These are phyloP conservation scores for Xylariaceae sp. DNA, from an alignment of 2,329 filamentous ascomycete species.

Conservation along the genomic window DNA sequence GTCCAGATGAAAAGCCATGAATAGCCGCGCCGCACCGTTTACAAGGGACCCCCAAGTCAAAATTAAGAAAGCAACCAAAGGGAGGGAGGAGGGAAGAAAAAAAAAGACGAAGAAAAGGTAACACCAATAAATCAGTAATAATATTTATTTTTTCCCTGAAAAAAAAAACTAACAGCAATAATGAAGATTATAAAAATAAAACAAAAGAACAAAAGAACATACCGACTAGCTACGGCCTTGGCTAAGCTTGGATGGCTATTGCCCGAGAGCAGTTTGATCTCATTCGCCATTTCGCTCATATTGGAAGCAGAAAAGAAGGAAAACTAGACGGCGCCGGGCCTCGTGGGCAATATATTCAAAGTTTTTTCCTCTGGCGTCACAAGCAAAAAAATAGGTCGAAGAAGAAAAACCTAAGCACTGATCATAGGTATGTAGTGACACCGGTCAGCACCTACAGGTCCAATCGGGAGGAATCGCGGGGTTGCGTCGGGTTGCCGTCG, in stretches of 20 bases:
- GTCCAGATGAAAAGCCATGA: slow-evolving; percentile 14
- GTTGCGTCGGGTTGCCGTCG: slow-evolving; percentile 9
- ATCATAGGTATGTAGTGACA: slow-evolving; percentile 16
- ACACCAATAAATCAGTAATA: too few species aligned
- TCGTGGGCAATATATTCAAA: slow-evolving; percentile 14
- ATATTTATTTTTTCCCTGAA: too few species aligned
- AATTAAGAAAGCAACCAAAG: too few species aligned
- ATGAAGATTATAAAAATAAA: too few species aligned
- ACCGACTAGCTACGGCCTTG: slow-evolving; percentile 43
- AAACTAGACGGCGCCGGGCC: slow-evolving; percentile 8
- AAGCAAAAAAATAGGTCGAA: slow-evolving; percentile 10
- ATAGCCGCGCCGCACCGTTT: slow-evolving; percentile 20
- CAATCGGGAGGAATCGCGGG: slow-evolving; percentile 27
- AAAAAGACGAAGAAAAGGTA: slow-evolving; percentile 1
- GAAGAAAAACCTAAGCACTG: slow-evolving; percentile 15
- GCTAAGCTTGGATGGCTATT: slow-evolving; percentile 44
- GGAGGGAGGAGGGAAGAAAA: neutral
- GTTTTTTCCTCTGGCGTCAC: slow-evolving; percentile 17
- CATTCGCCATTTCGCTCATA: slow-evolving; percentile 41
- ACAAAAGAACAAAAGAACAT: slow-evolving; percentile 24
- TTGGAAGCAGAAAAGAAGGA: slow-evolving; percentile 7
- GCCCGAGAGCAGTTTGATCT: slow-evolving; percentile 46
- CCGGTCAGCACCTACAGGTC: slow-evolving; percentile 19
- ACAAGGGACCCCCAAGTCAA: neutral
- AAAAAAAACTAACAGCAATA: too few species aligned